A percentile compares a stretch with the other conserved stretches of the same genome.
Conservation (phyloP, 169 alveolate species). For the Plasmodium billcollinsi region DNA sequence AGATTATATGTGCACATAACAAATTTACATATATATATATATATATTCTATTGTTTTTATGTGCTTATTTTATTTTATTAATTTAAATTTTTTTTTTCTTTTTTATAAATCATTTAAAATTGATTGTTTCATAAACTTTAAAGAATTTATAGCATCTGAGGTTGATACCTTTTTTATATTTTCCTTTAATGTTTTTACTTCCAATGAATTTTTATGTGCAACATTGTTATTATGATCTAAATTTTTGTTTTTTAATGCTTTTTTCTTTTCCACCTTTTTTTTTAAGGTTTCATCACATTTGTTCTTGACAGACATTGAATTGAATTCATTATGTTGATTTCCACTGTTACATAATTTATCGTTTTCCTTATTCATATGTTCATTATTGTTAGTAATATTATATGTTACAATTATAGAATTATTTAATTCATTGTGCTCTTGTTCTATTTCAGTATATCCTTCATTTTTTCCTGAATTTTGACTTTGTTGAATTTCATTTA, state of each 20-base stretch:
- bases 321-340: too few species aligned
- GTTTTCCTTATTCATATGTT: background rate
- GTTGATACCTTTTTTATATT: conserved; percentile 69
- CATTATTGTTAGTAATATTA: background rate
- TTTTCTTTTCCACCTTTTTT: background rate
- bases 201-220: conserved; percentile 16
- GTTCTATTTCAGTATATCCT: too few species aligned
- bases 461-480: too few species aligned
- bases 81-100: conserved; percentile 1
- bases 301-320: background rate
- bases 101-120: conserved; percentile 73
- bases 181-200: conserved; percentile 50
- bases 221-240: conserved; percentile 13
- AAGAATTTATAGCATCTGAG: conserved; percentile 58
- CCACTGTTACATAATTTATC: background rate
- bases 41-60: background rate
- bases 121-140: conserved; percentile 66
- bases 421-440: too few species aligned
- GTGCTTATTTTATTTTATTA: background rate
- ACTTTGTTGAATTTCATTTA: too few species aligned
- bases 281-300: background rate
- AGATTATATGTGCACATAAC: background rate
- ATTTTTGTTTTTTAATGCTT: background rate
- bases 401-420: too few species aligned
- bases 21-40: background rate